Conservation (phyloP, 768 basidiomycete genomes). For the Naganishia vishniacii region DNA sequence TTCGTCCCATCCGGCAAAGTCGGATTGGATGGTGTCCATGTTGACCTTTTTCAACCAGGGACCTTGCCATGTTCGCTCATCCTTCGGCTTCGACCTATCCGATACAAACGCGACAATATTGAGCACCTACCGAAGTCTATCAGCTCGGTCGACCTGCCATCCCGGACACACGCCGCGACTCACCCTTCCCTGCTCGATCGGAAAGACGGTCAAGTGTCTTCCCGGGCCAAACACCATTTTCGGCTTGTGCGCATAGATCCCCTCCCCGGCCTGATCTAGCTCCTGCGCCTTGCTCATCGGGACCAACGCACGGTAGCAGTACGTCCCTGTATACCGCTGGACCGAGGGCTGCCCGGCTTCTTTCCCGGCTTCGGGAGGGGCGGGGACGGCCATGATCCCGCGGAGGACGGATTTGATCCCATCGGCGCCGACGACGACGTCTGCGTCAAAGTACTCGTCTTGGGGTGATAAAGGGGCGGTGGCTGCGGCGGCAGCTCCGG, state of each 20-base stretch:
- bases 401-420: constrained; percentile 23
- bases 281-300: constrained; percentile 17
- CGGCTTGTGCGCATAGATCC: background rate
- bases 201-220: constrained; percentile 24
- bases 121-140: background rate
- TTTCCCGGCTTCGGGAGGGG: constrained; percentile 3
- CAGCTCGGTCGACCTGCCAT: background rate
- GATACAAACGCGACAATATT: constrained; percentile 26
- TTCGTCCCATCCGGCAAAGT: constrained; percentile 24
- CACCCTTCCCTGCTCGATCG: constrained; percentile 24
- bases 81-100: constrained; percentile 23
- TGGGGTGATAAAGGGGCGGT: background rate
- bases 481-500: background rate
- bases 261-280: background rate
- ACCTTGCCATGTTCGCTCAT: constrained; percentile 21
- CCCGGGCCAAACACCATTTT: constrained; percentile 26
- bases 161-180: background rate
- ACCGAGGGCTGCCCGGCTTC: background rate
- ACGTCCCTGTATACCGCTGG: constrained; percentile 22
- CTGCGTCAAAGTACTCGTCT: constrained; percentile 20
- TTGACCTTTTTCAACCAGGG: constrained; percentile 22
- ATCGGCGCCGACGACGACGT: constrained; percentile 24
- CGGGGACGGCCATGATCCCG: background rate
- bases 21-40: constrained; percentile 10
- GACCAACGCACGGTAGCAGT: constrained; percentile 24